These are phyloP conservation scores for Colletotrichum gigasporum DNA, from an alignment of 2,329 filamentous ascomycete genomes.

Conservation along the genomic window DNA sequence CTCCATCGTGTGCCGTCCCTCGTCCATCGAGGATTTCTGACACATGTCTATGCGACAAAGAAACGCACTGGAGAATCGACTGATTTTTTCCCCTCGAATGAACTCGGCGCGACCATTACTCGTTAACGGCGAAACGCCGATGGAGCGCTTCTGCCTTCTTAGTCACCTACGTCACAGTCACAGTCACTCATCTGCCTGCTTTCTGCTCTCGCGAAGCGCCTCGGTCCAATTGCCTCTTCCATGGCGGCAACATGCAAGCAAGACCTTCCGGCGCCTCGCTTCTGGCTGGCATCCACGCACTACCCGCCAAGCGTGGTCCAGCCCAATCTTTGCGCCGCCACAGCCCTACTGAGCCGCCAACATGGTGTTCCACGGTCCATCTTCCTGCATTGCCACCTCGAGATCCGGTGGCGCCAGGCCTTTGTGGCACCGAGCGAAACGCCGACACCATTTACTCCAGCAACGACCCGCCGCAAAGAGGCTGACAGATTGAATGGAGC, in stretches of 20 bases:
- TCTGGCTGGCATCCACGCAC: too few relatives aligned
- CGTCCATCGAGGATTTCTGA: not conserved
- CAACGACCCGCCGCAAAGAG: not conserved
- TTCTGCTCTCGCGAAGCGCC: too few relatives aligned
- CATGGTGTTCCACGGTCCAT: not conserved
- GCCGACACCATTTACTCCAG: not conserved
- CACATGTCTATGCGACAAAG: not conserved
- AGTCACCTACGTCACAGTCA: not conserved
- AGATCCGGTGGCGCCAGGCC: not conserved
- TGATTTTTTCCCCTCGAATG: not conserved
- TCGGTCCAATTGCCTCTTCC: too few relatives aligned
- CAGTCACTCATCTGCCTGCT: too few relatives aligned
- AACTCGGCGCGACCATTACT: not conserved
- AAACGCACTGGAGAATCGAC: not conserved
- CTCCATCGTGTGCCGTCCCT: not conserved
- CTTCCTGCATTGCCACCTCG: not conserved
- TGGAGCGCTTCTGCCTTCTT: not conserved
- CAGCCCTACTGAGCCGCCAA: not conserved
- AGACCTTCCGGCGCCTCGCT: too few relatives aligned
- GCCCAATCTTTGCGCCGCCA: not conserved
- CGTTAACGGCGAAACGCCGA: not conserved
- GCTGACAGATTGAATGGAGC: not conserved
- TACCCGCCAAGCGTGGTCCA: not conserved
- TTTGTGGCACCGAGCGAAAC: not conserved
- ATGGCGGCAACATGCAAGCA: too few relatives aligned